Conservation (phyloP, 306 rosid genomes). For the Biancaea sappan region DNA sequence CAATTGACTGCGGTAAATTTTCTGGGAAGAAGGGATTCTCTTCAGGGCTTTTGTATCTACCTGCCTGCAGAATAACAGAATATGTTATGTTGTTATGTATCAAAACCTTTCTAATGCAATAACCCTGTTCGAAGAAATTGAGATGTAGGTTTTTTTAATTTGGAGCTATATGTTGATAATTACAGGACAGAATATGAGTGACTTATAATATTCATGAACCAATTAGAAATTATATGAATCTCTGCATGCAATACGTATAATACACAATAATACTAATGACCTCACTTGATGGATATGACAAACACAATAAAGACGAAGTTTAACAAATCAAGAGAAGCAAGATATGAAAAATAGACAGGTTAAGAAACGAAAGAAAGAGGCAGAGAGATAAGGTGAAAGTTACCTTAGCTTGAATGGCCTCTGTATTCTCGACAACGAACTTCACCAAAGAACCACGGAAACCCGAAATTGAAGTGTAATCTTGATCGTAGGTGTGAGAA, state of each 20-base stretch:
- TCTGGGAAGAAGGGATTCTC: constrained; percentile 79
- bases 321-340: neutral
- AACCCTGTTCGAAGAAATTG: neutral
- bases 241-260: neutral
- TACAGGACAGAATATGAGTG: too few relatives aligned
- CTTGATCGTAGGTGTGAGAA: constrained; percentile 48
- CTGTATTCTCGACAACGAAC: constrained; percentile 57
- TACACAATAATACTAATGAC: neutral
- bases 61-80: constrained; percentile 59
- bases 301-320: constrained; percentile 7
- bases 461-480: constrained; percentile 25
- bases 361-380: neutral
- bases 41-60: constrained; percentile 79
- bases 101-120: constrained; percentile 16
- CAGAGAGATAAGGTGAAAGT: neutral
- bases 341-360: constrained; percentile 2
- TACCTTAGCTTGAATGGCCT: constrained; percentile 72
- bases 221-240: constrained; percentile 1
- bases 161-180: too few relatives aligned
- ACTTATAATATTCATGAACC: neutral
- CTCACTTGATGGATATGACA: neutral
- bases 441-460: constrained; percentile 59
- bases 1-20: constrained; percentile 50
- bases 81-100: neutral
- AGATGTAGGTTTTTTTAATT: neutral